Evolutionary conservation across 2,329 filamentous ascomycete species (phyloP).

Genomic region (Talaromyces islandicus): DNA sequence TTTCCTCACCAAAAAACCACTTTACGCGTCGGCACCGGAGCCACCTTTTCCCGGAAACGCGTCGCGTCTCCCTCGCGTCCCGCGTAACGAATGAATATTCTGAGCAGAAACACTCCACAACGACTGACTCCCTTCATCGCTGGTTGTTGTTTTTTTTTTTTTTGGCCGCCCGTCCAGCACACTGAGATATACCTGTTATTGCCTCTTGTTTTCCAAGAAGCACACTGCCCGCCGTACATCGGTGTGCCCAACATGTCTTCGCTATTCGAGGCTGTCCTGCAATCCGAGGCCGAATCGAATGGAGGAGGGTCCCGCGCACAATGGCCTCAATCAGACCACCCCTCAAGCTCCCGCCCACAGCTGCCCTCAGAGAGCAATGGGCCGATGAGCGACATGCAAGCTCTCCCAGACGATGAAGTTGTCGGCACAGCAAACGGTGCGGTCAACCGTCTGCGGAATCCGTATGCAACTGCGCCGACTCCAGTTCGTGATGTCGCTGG

Average conservation of each 20-base stretch:
- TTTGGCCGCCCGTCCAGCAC: neutral
- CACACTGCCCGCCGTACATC: neutral
- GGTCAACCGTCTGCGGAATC: slow-evolving; percentile 43
- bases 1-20: slow-evolving; percentile 20
- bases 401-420: slow-evolving; percentile 57
- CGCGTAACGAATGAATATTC: neutral
- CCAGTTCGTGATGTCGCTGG: slow-evolving; percentile 56
- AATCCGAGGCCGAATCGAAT: slow-evolving; percentile 35
- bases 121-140: slow-evolving; percentile 4
- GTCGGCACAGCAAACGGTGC: slow-evolving; percentile 46
- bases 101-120: slow-evolving; percentile 14
- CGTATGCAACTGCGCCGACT: slow-evolving; percentile 49
- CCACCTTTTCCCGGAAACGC: slow-evolving; percentile 17
- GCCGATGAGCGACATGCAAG: slow-evolving; percentile 51
- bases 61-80: slow-evolving; percentile 20
- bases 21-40: slow-evolving; percentile 25
- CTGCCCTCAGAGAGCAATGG: slow-evolving; percentile 46
- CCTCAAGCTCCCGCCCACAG: slow-evolving; percentile 51
- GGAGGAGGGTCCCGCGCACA: slow-evolving; percentile 24
- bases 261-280: slow-evolving; percentile 36
- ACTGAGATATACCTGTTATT: neutral
- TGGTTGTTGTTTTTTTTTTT: neutral
- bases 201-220: neutral
- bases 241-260: slow-evolving; percentile 33
- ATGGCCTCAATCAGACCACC: slow-evolving; percentile 31